Percentiles rank a stretch among this genome's conserved stretches.
Conservation (phyloP, 2,329 filamentous ascomycete species). For the Trichoderma koningii region DNA sequence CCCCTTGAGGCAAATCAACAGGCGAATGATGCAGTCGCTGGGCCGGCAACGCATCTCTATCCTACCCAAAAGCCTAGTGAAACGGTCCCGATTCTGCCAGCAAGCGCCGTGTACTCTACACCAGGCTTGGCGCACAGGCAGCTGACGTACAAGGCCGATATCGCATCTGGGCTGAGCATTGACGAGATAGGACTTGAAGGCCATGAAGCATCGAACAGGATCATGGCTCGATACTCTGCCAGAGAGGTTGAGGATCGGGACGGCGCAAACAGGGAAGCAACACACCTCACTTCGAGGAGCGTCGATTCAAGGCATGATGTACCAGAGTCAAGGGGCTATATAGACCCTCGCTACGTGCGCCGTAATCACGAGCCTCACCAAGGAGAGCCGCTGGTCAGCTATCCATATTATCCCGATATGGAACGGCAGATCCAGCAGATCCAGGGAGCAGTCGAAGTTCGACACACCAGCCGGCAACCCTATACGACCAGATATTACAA, state of each 20-base stretch:
- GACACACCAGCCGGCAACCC: neutral
- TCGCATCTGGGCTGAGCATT: neutral
- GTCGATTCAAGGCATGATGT: neutral
- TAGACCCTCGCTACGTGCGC: neutral
- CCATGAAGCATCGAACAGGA: neutral
- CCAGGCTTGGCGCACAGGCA: conserved; percentile 26
- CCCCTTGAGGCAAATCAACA: neutral
- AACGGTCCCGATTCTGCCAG: conserved; percentile 31
- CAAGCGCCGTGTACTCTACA: conserved; percentile 38
- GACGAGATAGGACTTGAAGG: neutral
- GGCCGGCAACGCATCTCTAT: neutral
- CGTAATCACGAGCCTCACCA: neutral
- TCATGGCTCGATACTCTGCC: neutral
- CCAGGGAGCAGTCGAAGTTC: neutral
- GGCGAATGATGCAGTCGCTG: neutral
- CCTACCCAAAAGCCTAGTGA: neutral
- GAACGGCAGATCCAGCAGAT: neutral
- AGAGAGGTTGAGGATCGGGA: neutral
- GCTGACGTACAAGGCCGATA: neutral
- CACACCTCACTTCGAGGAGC: neutral
- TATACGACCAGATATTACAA: neutral
- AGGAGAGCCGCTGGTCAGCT: neutral
- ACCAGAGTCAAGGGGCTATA: neutral
- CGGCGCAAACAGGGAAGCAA: neutral
- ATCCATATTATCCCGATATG: conserved; percentile 10